These are phyloP conservation scores for Microcera coccophila DNA, from an alignment of 2,329 filamentous ascomycete genomes.

Conservation along the genomic window DNA sequence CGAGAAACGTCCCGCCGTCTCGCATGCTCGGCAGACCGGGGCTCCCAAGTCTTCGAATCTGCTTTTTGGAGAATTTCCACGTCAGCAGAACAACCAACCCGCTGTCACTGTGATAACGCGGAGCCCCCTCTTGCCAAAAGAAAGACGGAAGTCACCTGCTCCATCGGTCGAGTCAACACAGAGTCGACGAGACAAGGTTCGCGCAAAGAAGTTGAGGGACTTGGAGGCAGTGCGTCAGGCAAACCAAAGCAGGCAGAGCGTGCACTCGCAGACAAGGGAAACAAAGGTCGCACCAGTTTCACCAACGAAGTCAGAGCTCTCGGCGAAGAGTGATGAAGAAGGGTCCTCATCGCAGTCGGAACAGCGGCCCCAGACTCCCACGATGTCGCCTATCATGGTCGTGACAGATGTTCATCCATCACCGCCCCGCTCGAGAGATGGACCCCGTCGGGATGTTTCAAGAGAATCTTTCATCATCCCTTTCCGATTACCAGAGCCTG, in stretches of 20 bases:
- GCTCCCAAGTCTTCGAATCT: neutral
- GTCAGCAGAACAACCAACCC: conserved; percentile 9
- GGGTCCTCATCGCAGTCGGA: conserved; percentile 13
- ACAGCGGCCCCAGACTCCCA: conserved; percentile 17
- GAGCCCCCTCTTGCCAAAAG: conserved; percentile 17
- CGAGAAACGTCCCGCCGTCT: conserved; percentile 15
- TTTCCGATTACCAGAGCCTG: conserved; percentile 1
- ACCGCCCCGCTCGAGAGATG: conserved; percentile 9
- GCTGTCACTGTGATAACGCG: conserved; percentile 20
- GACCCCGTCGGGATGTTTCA: neutral
- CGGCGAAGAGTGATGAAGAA: neutral
- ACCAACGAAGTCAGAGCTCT: conserved; percentile 3
- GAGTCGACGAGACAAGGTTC: conserved; percentile 37
- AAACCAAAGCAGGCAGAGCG: conserved; percentile 21
- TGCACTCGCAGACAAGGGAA: neutral
- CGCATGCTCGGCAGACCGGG: conserved; percentile 7
- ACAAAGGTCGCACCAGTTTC: conserved; percentile 3
- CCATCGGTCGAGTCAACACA: conserved; percentile 22
- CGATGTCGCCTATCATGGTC: conserved; percentile 38
- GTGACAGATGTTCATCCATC: conserved; percentile 36
- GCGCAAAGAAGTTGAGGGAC: conserved; percentile 39
- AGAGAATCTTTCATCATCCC: conserved; percentile 4
- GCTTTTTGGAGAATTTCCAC: neutral
- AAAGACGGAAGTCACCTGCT: conserved; percentile 10
- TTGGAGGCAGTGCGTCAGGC: conserved; percentile 33